Conservation (phyloP, 805 yeast genomes). For the Candida tibetensis region DNA sequence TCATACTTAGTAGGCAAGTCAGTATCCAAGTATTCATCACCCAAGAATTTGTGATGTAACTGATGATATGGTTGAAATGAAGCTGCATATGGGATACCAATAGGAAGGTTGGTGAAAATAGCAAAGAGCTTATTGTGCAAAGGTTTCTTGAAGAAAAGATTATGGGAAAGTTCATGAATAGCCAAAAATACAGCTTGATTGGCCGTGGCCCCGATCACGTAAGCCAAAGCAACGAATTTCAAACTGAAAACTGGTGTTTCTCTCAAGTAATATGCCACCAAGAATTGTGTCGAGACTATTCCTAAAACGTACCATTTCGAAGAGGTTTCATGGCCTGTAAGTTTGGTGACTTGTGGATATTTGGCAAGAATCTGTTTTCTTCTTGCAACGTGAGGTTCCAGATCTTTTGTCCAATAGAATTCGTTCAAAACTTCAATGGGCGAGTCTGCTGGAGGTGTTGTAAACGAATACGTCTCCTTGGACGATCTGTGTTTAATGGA, state of each 20-base stretch:
- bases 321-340: conserved; percentile 82
- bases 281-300: conserved; percentile 68
- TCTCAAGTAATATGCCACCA: conserved; percentile 59
- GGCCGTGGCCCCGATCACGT: conserved; percentile 80
- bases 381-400: conserved; percentile 77
- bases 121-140: conserved; percentile 73
- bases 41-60: conserved; percentile 85
- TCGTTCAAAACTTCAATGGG: conserved; percentile 49
- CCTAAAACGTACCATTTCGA: conserved; percentile 72
- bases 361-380: conserved; percentile 69
- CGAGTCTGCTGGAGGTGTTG: conserved; percentile 41
- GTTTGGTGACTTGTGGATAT: conserved; percentile 75
- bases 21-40: conserved; percentile 80
- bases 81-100: conserved; percentile 88
- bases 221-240: conserved; percentile 62
- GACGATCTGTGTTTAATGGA: conserved; percentile 26
- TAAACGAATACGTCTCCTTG: conserved; percentile 28
- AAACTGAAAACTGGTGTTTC: conserved; percentile 50
- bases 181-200: conserved; percentile 83
- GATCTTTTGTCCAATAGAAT: conserved; percentile 79
- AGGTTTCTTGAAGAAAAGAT: conserved; percentile 77
- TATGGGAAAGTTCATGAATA: conserved; percentile 86
- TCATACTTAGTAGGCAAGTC: conserved; percentile 83
- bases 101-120: conserved; percentile 76
- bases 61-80: conserved; percentile 89